Conservation (phyloP, 2,329 filamentous ascomycete species). For the Diaporthe sp. region DNA sequence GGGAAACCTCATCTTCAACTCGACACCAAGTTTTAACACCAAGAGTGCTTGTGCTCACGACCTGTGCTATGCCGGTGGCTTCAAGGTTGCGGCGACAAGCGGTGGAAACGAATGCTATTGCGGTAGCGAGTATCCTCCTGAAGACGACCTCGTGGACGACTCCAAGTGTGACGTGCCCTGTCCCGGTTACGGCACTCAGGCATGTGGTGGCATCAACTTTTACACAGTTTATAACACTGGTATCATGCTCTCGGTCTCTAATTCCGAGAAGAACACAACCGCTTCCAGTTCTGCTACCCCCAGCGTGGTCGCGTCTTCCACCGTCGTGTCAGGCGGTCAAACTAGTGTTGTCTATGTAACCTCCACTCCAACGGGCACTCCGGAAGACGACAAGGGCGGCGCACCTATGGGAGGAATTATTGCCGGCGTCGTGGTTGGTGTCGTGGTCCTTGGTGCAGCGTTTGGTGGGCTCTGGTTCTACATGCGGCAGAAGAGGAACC, state of each 20-base stretch:
- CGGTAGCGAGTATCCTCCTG: conserved; percentile 75
- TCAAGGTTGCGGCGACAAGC: conserved; percentile 72
- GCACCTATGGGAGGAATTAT: conserved; percentile 88
- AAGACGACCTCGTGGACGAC: conserved; percentile 65
- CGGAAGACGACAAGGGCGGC: conserved; percentile 43
- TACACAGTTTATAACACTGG: conserved; percentile 67
- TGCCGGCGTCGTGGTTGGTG: conserved; percentile 87
- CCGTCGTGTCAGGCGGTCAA: conserved; percentile 35
- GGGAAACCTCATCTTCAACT: conserved; percentile 53
- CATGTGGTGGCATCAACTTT: conserved; percentile 71
- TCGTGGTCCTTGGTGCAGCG: conserved; percentile 76
- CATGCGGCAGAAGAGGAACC: conserved; percentile 80
- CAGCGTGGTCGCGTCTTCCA: conserved; percentile 37
- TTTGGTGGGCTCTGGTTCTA: conserved; percentile 79
- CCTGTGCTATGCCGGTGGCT: conserved; percentile 57
- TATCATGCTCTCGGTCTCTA: conserved; percentile 54
- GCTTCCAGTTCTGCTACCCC: conserved; percentile 48
- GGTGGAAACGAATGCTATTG: conserved; percentile 78
- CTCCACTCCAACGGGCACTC: conserved; percentile 44
- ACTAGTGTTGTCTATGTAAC: conserved; percentile 46
- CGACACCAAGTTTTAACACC: conserved; percentile 49
- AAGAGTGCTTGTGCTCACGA: conserved; percentile 57
- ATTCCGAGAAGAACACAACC: conserved; percentile 44
- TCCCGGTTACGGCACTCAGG: conserved; percentile 70
- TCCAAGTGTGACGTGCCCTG: conserved; percentile 75